Base-by-base conservation (phyloP, 441 rosid genomes). In the Kokia cookei region DNA sequence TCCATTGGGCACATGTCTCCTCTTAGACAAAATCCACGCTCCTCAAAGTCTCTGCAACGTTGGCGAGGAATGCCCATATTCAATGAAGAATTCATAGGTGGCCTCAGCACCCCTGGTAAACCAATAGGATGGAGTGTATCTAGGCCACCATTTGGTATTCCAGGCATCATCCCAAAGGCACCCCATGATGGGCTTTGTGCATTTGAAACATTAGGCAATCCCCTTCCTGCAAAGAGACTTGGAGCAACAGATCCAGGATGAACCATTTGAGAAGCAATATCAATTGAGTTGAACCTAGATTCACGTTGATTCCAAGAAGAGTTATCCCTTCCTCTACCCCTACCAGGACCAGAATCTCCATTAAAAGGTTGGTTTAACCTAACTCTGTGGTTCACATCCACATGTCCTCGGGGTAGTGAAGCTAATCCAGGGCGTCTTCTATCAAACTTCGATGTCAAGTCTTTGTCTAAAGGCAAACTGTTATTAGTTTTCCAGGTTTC, bases 1-100 rank as follows among this genome's bases (percentile, higher is more conserved):
- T 96, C 99, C 99, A 96, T 93, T 3, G 97, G 99, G 83, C 98
- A 96, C 91, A 96, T 94, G 83, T 94, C 99, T 51, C 99, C 98
- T 86, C 98, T 88, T 59, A 96, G 85, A 86, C 99, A 96, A 88
- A 91, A 96, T 66, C 99, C 99, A 73, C 97, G 98, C 80, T 96
- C 99, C 85, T 96, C 99, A 88, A 94, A 96, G 79, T 94, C 99
- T 79, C 98, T 90, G 80, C 99, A 96, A 65, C 96, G 77, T 66
- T 89, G 94, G 58, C 86, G 88, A 74, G 92, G 87, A 80, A 96
- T 94, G 77, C 93, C 95, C 83, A 90, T 80, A 82, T 78, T 88
- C 75, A 91, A 81, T 48, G 93, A 80, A 75, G 93, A 72, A 82
- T 77, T 88, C 67, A 92, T 73, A 2, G 90, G 80, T 8, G 97